phyloP scores from a whole-genome alignment of 2,329 filamentous ascomycete species.

The Plenodomus tracheiphilus region DNA sequence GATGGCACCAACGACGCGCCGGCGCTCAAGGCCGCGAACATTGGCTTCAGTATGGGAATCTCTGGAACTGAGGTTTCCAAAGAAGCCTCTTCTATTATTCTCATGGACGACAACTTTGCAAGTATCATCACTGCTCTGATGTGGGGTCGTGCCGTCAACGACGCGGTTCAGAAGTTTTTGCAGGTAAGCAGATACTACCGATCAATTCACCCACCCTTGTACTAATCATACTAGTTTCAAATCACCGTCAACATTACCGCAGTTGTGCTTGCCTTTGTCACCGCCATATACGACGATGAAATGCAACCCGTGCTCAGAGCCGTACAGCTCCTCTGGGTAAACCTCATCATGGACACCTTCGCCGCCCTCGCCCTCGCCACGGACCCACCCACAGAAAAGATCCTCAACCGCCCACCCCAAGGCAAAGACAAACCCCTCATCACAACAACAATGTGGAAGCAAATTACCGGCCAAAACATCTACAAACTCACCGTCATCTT shows the following conservation, averaged over 20 bases:
- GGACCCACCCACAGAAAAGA: conserved; percentile 92
- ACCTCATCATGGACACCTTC: conserved; percentile 93
- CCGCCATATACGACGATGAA: conserved; percentile 75
- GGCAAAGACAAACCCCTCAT: conserved; percentile 90
- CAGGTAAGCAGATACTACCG: conserved; percentile 49
- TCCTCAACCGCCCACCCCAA: conserved; percentile 86
- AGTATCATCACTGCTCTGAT: conserved; percentile 94
- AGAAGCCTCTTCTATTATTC: conserved; percentile 93
- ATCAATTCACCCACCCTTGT: background rate
- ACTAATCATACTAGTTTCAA: conserved; percentile 61
- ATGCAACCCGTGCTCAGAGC: conserved; percentile 96
- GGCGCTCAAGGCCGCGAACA: conserved; percentile 95
- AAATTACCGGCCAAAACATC: conserved; percentile 65
- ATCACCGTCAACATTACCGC: conserved; percentile 99
- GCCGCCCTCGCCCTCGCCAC: conserved; percentile 94
- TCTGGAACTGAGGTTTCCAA: conserved; percentile 95
- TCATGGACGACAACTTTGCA: conserved; percentile 96
- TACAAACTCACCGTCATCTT: conserved; percentile 64
- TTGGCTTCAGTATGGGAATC: conserved; percentile 91
- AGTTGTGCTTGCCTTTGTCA: conserved; percentile 95
- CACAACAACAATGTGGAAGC: conserved; percentile 62
- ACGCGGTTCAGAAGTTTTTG: conserved; percentile 98
- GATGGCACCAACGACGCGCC: conserved; percentile 98
- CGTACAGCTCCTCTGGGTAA: conserved; percentile 96
- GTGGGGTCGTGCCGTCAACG: conserved; percentile 95